Base-by-base conservation (phyloP, 1,139 yeast genomes). In the Suhomyces terraborum region DNA sequence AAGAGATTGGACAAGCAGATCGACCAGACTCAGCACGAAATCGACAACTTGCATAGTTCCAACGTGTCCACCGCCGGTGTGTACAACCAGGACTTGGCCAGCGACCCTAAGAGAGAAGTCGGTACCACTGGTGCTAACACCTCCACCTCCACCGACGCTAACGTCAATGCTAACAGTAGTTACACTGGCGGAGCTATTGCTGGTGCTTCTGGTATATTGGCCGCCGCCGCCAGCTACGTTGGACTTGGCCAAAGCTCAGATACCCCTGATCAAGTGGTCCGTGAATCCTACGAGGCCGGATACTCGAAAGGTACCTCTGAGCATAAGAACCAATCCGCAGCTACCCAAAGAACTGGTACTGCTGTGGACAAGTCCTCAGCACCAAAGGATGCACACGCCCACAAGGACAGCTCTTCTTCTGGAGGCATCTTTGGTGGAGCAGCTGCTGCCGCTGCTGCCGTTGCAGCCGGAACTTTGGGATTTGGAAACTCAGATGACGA, bases 21-120 rank as follows among this genome's bases (percentile, higher is more conserved):
- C 24, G 55, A 50, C 31, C 43, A 47, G 16, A 61, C 66, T n/a
- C 60, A 61, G 43, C 41, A 47, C n/a, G 62, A 60, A 41, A 53
- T 61, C 19, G 61, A 60, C 12, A 42, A 45, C n/a, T 52, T 59
- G 45, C 46, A 51, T 24, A 35, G 40, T 28, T 49, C 56, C 26
- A 47, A 47, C 33, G 53, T 52, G 6, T 53, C 61, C 6, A 50
- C 56, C 24, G 49, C 48, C 9, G 58, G 61, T 4, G 41, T 51
- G 9, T 46, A 53, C 43, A 41, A 55, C 26, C 52, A 54, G 32
- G 48, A 57, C 5, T 42, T 42, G 6, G 37, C 40, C 18, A 31
- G 5, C 10, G 31, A 19, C 6, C 16, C 35, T 7, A 16, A n/a
- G n/a, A n/a, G n/a, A n/a, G n/a, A n/a, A n/a, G n/a, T n/a, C n/a